Conservation (phyloP, 495 filamentous ascomycete genomes). For the Oidiodendron maius region DNA sequence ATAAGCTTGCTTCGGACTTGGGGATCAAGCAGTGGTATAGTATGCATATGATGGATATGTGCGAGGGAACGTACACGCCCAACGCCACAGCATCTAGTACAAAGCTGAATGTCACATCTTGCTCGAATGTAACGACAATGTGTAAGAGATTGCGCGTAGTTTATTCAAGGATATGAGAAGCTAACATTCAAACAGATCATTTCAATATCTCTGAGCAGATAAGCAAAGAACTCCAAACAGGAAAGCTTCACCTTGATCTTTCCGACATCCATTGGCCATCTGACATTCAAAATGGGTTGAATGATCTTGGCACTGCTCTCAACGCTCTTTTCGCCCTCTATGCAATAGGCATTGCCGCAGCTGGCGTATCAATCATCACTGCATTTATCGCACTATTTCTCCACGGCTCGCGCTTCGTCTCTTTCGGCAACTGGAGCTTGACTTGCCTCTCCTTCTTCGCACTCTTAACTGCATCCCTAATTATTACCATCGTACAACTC, state of each 20-base stretch:
- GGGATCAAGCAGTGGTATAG: conserved; percentile 71
- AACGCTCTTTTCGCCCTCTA: conserved; percentile 61
- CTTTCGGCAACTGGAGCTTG: conserved; percentile 37
- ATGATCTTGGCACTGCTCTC: conserved; percentile 39
- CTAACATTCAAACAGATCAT: conserved; percentile 21
- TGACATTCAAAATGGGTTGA: conserved; percentile 54
- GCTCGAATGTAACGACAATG: conserved; percentile 51
- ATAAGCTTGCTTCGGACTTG: conserved; percentile 38
- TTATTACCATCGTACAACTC: conserved; percentile 53
- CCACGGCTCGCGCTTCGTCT: conserved; percentile 28
- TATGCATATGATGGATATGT: conserved; percentile 63
- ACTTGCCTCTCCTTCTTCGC: conserved; percentile 27
- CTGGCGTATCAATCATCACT: conserved; percentile 48
- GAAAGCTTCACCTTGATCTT: conserved; percentile 43
- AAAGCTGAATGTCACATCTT: conserved; percentile 50
- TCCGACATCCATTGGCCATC: conserved; percentile 53
- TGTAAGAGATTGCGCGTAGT: conserved; percentile 40
- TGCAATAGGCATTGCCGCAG: conserved; percentile 52
- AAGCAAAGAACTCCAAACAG: conserved; percentile 42
- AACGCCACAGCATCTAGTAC: conserved; percentile 40
- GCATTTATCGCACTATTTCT: conserved; percentile 37
- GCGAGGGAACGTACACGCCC: conserved; percentile 54
- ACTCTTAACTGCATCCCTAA: conserved; percentile 52
- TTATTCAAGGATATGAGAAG: not conserved
- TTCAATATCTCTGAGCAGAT: conserved; percentile 58